Base-by-base conservation (phyloP, 2,329 filamentous ascomycete species). In the Aureobasidium subglaciale region DNA sequence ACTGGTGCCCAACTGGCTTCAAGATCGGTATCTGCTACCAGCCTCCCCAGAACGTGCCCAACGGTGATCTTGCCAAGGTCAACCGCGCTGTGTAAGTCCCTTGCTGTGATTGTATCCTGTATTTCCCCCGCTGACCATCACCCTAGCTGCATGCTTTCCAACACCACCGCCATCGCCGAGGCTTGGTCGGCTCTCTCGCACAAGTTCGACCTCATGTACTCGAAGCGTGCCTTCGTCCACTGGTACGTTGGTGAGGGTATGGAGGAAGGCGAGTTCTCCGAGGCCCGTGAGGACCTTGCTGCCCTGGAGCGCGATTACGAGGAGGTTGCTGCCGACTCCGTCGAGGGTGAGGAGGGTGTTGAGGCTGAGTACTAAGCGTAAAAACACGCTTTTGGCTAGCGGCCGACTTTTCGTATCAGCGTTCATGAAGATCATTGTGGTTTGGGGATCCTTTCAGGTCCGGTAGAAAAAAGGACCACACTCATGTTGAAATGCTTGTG, bases 11-110 rank as follows among this genome's bases (percentile, higher is more conserved):
- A 60, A 99, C 93, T 75, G 93, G 93, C 65, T 99, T 99, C 87
- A 99, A 99, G 88, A 89, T 99, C 66, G 93, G 93, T 82, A 99
- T 99, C 82, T 96, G 91, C 88, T 97, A 95, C 86, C 91, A 97
- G 81, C 88, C 91, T 70, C 92, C 92, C 64, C 84, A 95, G 80
- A 87, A 88, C 77, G 92, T 97, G 57, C 93, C 90, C 70, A 95
- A 96, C 78, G 92, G 92, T 68, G 93, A 97, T 71, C 84, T 97
- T 62, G 92, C 93, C 75, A 93, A 95, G 82, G 92, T 96, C 75
- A 90, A 92, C 84, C 92, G 93, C 70, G 92, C 92, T 76, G 92
- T 97, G 86, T 90, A 90, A 79, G 87, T 87, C 62, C 53, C 15
- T 18, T 8, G 13, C 10, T 15, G 18, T n/a, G 29, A 6, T n/a